Evolutionary conservation across 768 basidiomycete genomes (phyloP).

Genomic region (Boletus subcaerulescens): DNA sequence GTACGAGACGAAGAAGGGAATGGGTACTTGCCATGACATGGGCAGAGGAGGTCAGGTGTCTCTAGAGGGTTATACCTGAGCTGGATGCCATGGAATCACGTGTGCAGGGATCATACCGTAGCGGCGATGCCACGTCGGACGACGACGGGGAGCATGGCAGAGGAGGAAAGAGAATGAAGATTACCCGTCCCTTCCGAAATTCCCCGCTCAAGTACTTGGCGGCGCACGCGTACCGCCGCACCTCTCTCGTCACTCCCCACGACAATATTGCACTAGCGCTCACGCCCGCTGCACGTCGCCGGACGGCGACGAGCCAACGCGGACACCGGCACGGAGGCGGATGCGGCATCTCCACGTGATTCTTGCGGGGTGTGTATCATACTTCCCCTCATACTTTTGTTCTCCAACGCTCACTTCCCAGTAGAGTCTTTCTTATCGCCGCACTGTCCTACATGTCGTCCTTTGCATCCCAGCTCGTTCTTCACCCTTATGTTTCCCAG

Average conservation of each 20-base stretch:
- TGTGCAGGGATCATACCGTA: conserved; percentile 11
- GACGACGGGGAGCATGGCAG: conserved; percentile 15
- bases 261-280: not conserved
- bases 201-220: not conserved
- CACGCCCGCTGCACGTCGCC: not conserved
- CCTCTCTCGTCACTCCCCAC: not conserved
- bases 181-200: conserved; percentile 4
- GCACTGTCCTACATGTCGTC: conserved; percentile 21
- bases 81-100: conserved; percentile 17
- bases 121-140: conserved; percentile 3
- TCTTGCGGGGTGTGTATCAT: conserved; percentile 11
- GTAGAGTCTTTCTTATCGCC: conserved; percentile 11
- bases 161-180: not conserved
- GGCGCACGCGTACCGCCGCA: no score
- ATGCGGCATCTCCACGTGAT: conserved; percentile 30
- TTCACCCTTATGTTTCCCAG: conserved; percentile 80
- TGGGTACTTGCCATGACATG: conserved; percentile 35
- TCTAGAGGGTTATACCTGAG: not conserved
- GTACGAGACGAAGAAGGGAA: not conserved
- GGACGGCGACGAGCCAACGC: not conserved
- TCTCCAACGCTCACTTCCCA: not conserved
- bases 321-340: not conserved
- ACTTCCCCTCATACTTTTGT: not conserved
- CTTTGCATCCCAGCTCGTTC: conserved; percentile 72
- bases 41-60: conserved; percentile 31